Base-by-base conservation (phyloP, 2,329 filamentous ascomycete genomes). In the Furcasterigmium sp. region DNA sequence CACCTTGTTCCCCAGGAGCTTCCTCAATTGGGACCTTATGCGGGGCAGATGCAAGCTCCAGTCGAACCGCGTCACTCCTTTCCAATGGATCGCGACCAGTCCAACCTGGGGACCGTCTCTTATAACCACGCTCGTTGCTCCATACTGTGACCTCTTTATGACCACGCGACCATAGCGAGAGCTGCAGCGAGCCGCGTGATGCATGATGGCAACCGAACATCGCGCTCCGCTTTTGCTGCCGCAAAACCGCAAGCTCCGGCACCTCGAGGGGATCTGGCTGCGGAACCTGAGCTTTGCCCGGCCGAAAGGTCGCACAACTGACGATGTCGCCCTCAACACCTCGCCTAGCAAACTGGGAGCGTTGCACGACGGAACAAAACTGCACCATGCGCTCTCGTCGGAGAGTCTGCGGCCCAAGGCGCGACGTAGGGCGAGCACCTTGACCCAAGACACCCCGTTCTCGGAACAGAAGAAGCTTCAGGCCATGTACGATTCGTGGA, bases 231-330 rank as follows among this genome's bases (percentile, higher is more conserved):
- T 75, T 34, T 69, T 84, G 49, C 66, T 82, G 23, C 69, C 79
- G 15, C 77, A 93, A 75, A 96, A 95, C 62, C 87, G 90, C 61
- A 90, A 85, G 62, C 74, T 97, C 42, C 83, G 91, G 43, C 91
- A 96, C 69, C 76, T 96, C 5, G 84, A 87, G 55, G 89, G 88
- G 52, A 80, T 97, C 53, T 91, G 87, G 44, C 69, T 96, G 41
- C 87, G 91, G 45, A 96, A 96, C 62, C 72, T 96, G 35, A 82
- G 81, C 48, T 82, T 95, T 52, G 71, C 70, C 19, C 72, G 70
- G 49, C 68, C 72, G 46, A 68, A 70, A 50, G 68, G 68, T 56
- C 68, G 75, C 62, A 85, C 87, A 30, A 84, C 85, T 56, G 87
- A 91, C 65, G 91, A 95, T 63, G 84, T 82, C 25, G 76, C 85